Base-by-base conservation (phyloP, 192 early-diverging fungal species). In the Mortierella alpina region DNA sequence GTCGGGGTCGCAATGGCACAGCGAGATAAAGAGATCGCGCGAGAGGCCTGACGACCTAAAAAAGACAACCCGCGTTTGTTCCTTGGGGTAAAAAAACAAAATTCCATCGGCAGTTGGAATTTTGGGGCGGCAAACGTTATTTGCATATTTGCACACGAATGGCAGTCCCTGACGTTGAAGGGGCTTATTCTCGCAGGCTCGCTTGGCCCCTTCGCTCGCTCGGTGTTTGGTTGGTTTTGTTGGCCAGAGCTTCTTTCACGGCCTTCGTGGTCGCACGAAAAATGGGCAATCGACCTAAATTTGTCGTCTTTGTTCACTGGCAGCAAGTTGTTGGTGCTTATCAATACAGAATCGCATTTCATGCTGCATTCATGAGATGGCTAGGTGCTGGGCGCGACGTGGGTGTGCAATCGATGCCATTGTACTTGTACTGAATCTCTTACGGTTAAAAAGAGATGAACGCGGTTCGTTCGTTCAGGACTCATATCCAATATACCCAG, bases 191-290 rank as follows among this genome's bases (percentile, higher is more conserved):
- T 31, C 31, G 31, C 3, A 1, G n/a, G n/a, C 3, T 31, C 31
- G 31, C 31, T 31, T 59, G 11, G 49, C 49, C 49, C 49, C 49
- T 50, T 50, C 49, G 49, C 49, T 59, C 10, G 41, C 11, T 59
- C 2, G 23, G 11, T 39, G 31, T 53, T 44, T 18, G 31, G 31
- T 31, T 31, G 31, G 14, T 66, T 66, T 66, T 66, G 64, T 66
- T 66, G 64, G 64, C 20, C 64, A 66, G 47, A 66, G 64, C 64
- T 53, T 66, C 55, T 42, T 54, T 56, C 17, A 22, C 13, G 2
- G 15, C 22, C 17, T 20, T 22, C 13, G 22, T 20, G 54, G 54
- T 56, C 10, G 54, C 54, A 56, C 54, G 54, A 56, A 56, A 20
- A 56, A 20, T 56, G 7, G 7, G 31, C 31, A 31, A 31, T 31